These are phyloP conservation scores for Termitomyces sp. DNA, from an alignment of 1,284 basidiomycete genomes.

Conservation along the genomic window DNA sequence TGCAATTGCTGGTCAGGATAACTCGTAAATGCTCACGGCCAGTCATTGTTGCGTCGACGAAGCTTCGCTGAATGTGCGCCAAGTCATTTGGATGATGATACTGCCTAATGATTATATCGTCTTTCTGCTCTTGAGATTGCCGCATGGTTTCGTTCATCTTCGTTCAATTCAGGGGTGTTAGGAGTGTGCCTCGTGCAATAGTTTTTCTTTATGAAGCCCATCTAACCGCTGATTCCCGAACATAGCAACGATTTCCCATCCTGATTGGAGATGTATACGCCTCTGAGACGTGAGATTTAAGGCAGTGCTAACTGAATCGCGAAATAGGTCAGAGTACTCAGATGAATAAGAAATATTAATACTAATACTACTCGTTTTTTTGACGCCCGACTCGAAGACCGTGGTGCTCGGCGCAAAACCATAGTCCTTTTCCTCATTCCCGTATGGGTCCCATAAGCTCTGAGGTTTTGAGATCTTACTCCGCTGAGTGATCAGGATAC, in stretches of 20 bases:
- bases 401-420: no score
- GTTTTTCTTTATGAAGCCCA: not conserved
- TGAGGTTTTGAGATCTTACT: no score
- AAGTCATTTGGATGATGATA: slow-evolving; percentile 12
- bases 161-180: not conserved
- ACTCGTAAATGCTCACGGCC: slow-evolving; percentile 2
- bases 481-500: no score
- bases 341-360: no score
- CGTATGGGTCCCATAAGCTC: no score
- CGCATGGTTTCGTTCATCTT: not conserved
- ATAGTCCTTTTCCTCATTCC: no score
- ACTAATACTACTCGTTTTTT: no score
- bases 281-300: no score
- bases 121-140: not conserved
- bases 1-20: not conserved
- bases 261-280: no score
- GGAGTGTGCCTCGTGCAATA: not conserved
- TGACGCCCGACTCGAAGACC: no score
- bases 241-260: not conserved
- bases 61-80: slow-evolving; percentile 1
- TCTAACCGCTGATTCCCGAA: not conserved
- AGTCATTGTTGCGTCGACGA: slow-evolving; percentile 12
- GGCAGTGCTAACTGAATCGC: no score
- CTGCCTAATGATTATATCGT: slow-evolving; percentile 2
- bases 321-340: no score